A percentile compares a stretch with the other conserved stretches of the same genome.
phyloP scores from a whole-genome alignment of 1,284 basidiomycete species.

The Cronartium quercuum region DNA sequence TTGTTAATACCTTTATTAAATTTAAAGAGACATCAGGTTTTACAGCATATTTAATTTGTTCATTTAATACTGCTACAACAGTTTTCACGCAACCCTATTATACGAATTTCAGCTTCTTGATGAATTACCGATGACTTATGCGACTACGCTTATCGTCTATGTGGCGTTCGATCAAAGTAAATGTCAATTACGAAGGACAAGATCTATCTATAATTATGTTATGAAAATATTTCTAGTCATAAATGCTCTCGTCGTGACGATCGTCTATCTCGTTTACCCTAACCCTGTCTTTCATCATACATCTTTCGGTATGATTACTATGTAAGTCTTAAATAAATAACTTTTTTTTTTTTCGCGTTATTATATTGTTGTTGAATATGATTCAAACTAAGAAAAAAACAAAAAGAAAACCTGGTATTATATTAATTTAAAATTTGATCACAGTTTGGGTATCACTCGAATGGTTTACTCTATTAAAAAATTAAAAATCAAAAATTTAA shows the following conservation, averaged over 20 bases:
- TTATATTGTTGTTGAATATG: too few relatives aligned
- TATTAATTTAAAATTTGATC: slow-evolving; percentile 33
- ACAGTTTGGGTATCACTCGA: not conserved
- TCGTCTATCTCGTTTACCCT: slow-evolving; percentile 47
- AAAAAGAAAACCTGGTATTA: too few relatives aligned
- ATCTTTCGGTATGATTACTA: slow-evolving; percentile 53
- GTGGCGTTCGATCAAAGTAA: not conserved
- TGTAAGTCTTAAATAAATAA: slow-evolving; percentile 32
- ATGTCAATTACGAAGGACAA: not conserved
- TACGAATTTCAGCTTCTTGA: slow-evolving; percentile 47
- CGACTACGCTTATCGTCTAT: slow-evolving; percentile 35
- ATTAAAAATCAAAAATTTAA: not conserved
- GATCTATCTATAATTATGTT: slow-evolving; percentile 36
- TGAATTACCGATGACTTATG: slow-evolving; percentile 49
- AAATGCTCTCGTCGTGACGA: slow-evolving; percentile 40
- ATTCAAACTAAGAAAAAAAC: too few relatives aligned
- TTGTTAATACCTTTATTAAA: slow-evolving; percentile 41
- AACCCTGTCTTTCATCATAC: slow-evolving; percentile 56
- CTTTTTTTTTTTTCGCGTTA: not conserved
- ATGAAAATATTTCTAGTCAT: slow-evolving; percentile 40
- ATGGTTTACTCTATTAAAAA: not conserved
- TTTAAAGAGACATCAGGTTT: not conserved
- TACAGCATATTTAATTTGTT: not conserved
- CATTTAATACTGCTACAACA: slow-evolving; percentile 44
- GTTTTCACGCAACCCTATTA: slow-evolving; percentile 47